Evolutionary conservation across 345 rosid species (phyloP), one percentile per base, ranked within the genome.

Genomic region (Brassica cretica): DNA sequence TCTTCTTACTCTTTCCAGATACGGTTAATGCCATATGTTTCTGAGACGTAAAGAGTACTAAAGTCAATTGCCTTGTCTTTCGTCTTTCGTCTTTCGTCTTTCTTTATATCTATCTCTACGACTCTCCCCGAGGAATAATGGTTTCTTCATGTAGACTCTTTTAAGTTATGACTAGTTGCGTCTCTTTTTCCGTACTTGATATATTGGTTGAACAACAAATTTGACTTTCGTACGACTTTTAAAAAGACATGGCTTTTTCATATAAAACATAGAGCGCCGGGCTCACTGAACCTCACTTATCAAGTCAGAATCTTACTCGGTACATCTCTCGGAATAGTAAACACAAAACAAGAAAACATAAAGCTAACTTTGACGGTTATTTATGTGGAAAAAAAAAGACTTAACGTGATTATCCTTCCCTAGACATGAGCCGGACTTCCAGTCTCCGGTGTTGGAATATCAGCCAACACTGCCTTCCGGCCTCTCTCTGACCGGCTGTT

Each of bases 401-500:
- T 62, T 35, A 5, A 49, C 10, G 64, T 63, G 15, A 19, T 8
- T 29, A 55, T 55, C 29, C 30, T 64, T 73, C 58, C 29, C 78
- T 85, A 89, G 7, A 90, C 96, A 77, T 77, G 82, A 73, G 68
- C 15, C 0, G 93, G 96, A 2, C 90, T 88, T 12, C 86, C 30
- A 1, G 76, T 68, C 1, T 86, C 85, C 0, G 96, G 87, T 3
- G 90, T 85, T 7, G 87, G 78, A 0, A 80, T 85, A 0, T 88
- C 80, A 10, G 76, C 84, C 10, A 84, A 78, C 1, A 56, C 77
- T 2, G 84, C 83, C n/a, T 84, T 83, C 18, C 74, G 79, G 46
- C 98, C 95, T 4, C 98, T 89, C 86, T 91, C 94, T 0, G 93
- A 91, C 9, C 87, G 78, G 77, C 91, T 86, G 65, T 88, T 93